A percentile compares a stretch with the other conserved stretches of the same genome.
phyloP scores from a whole-genome alignment of 306 rosid genomes.

The Sechiopsis laciniata region DNA sequence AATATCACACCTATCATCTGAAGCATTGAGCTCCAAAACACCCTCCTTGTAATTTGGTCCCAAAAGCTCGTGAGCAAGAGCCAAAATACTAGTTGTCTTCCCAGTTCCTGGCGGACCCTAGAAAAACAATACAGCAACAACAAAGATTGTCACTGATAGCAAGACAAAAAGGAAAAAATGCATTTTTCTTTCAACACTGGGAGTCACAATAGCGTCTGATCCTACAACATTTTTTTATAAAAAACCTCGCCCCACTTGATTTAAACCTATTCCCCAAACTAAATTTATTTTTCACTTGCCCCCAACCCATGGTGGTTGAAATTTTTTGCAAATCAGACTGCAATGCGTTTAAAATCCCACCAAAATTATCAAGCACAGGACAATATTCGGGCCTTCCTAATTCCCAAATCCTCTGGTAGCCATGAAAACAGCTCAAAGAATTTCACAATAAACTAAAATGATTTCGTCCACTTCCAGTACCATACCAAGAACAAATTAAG shows the following conservation, averaged over 20 bases:
- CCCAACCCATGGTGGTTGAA: background rate
- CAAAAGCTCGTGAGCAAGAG: slow-evolving; percentile 82
- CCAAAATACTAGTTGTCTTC: slow-evolving; percentile 87
- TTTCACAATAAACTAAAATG: background rate
- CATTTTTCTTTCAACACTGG: background rate
- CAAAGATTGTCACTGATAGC: slow-evolving; percentile 3
- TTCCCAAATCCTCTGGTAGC: background rate
- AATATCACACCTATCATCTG: slow-evolving; percentile 69
- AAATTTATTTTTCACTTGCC: background rate
- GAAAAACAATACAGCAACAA: slow-evolving; percentile 21
- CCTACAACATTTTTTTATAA: background rate
- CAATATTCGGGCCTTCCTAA: background rate
- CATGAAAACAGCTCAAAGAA: background rate
- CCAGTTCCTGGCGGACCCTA: slow-evolving; percentile 99
- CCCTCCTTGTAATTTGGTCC: slow-evolving; percentile 83
- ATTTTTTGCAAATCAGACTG: background rate
- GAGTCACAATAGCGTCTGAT: no score
- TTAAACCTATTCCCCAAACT: background rate
- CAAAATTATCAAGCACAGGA: background rate
- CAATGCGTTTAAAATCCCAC: background rate
- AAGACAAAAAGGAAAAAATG: background rate
- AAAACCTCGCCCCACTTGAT: background rate
- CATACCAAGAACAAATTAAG: background rate
- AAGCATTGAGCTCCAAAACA: slow-evolving; percentile 86
- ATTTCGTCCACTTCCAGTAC: background rate